Evolutionary conservation across 23 red algal genomes (phyloP), one percentile per base, ranked within the genome.

Genomic region (Agarophyton chilense): DNA sequence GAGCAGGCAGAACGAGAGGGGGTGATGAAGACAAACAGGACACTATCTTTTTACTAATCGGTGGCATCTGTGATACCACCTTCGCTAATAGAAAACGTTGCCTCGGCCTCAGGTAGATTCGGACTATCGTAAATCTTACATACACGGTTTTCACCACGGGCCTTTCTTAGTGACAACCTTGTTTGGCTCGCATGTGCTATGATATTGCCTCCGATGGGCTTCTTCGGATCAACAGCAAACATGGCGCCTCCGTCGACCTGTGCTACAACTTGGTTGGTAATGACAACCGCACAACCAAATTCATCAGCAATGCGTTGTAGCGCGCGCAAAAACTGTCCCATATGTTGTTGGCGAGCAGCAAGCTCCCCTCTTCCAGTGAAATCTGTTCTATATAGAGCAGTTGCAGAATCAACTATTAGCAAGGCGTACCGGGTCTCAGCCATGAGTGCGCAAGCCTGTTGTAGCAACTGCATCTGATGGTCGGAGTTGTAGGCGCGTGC

Each of bases 201-300:
- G 81, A 98, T 98, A 43, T 98, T 98, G 17, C 96, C 96, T 28
- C 96, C 96, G 46, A 98, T 95, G 18, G 96, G 96, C 36, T 95
- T 95, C 49, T 95, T 95, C 26, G 96, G 96, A 49, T 98, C 96
- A 22, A 87, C 84, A 26, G 79, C 86, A 61, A 98, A 95, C 96
- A 98, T 98, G 36, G 96, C 96, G n/a, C 89, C 95, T 33, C 95
- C 95, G 77, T 98, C 96, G 4, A 95, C 92, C 89, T 98, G 93
- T 21, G 96, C 96, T 24, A 98, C 96, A 18, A 98, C 96, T 77
- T 98, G 96, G 53, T 98, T 98, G 33, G 96, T 98, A 25, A 98
- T 98, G 32, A 98, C 92, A 7, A 94, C 93, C 4, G 96, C 96
- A 40, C 94, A 91, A 31, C 96, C 96, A 87, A 98, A 98, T 77